These are phyloP conservation scores for Atkinsonella hypoxylon DNA, from an alignment of 2,329 filamentous ascomycete species.

Conservation along the genomic window DNA sequence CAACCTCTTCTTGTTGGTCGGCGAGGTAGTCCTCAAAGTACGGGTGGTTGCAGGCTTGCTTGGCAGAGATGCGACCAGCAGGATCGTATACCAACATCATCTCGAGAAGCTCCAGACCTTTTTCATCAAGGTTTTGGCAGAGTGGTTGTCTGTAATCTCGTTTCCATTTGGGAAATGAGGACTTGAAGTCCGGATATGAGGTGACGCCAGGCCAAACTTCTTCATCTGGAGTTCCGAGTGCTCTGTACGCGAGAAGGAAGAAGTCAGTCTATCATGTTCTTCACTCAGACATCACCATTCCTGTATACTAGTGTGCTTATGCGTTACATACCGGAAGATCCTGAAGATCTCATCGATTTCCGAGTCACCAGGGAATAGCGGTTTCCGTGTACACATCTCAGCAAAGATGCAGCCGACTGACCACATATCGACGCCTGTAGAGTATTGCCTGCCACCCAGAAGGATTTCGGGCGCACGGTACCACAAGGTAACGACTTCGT, in stretches of 20 bases:
- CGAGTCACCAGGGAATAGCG: slow-evolving; percentile 86
- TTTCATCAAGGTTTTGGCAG: slow-evolving; percentile 61
- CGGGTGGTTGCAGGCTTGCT: slow-evolving; percentile 72
- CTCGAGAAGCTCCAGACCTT: slow-evolving; percentile 55
- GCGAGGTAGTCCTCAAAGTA: slow-evolving; percentile 51
- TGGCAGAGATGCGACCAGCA: slow-evolving; percentile 75
- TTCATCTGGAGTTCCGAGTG: slow-evolving; percentile 76
- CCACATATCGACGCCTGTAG: slow-evolving; percentile 94
- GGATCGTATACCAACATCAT: slow-evolving; percentile 78
- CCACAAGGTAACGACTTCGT: slow-evolving; percentile 92
- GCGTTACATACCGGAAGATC: slow-evolving; percentile 54
- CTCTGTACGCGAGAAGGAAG: slow-evolving; percentile 25
- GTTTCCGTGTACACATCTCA: slow-evolving; percentile 91
- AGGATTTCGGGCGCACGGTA: slow-evolving; percentile 86
- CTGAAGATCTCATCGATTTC: slow-evolving; percentile 34
- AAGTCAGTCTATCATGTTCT: background rate
- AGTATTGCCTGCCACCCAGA: slow-evolving; percentile 82
- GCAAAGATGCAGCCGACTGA: slow-evolving; percentile 90
- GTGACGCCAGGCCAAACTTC: slow-evolving; percentile 80
- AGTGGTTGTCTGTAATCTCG: slow-evolving; percentile 54
- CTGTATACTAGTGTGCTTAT: background rate
- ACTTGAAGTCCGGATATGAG: slow-evolving; percentile 89
- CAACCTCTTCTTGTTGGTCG: slow-evolving; percentile 17
- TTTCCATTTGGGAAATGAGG: slow-evolving; percentile 84
- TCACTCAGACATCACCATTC: background rate